A percentile compares a stretch with the other conserved stretches of the same genome.
phyloP scores from a whole-genome alignment of 768 basidiomycete species.

The Pleurotus tuoliensis region DNA sequence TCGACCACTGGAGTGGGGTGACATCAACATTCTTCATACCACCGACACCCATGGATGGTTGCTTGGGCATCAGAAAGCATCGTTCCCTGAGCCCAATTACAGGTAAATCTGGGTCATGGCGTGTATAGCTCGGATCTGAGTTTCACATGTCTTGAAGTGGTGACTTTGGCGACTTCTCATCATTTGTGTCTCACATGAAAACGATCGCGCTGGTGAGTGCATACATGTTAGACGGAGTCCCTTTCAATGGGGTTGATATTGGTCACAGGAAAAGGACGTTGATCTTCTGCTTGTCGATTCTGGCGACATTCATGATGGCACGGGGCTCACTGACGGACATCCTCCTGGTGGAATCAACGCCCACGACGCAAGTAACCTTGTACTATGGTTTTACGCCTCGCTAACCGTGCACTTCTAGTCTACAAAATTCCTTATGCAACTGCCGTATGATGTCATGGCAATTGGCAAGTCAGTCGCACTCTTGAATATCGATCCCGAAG shows the following conservation, averaged over 20 bases:
- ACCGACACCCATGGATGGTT: slow-evolving; percentile 82
- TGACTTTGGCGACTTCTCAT: slow-evolving; percentile 18
- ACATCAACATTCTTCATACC: slow-evolving; percentile 83
- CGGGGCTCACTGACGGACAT: slow-evolving; percentile 73
- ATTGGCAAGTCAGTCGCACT: slow-evolving; percentile 68
- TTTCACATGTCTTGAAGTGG: background rate
- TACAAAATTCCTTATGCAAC: slow-evolving; percentile 63
- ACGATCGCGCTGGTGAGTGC: slow-evolving; percentile 1
- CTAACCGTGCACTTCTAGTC: slow-evolving; percentile 32
- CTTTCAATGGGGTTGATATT: background rate
- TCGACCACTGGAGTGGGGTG: slow-evolving; percentile 77
- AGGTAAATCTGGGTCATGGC: slow-evolving; percentile 26
- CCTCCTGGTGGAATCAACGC: slow-evolving; percentile 66
- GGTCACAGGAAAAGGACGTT: slow-evolving; percentile 57
- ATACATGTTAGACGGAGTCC: background rate
- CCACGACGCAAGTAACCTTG: slow-evolving; percentile 47
- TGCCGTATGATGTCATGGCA: slow-evolving; percentile 79
- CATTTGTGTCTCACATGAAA: slow-evolving; percentile 14
- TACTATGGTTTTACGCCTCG: background rate
- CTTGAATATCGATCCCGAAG: background rate
- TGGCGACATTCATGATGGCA: slow-evolving; percentile 75
- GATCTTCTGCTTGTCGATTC: slow-evolving; percentile 82
- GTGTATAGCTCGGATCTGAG: slow-evolving; percentile 9
- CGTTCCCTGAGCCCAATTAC: slow-evolving; percentile 76
- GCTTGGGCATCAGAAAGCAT: slow-evolving; percentile 75